Evolutionary conservation across 805 yeast species (phyloP).

Genomic region (Candida namnaoensis): DNA sequence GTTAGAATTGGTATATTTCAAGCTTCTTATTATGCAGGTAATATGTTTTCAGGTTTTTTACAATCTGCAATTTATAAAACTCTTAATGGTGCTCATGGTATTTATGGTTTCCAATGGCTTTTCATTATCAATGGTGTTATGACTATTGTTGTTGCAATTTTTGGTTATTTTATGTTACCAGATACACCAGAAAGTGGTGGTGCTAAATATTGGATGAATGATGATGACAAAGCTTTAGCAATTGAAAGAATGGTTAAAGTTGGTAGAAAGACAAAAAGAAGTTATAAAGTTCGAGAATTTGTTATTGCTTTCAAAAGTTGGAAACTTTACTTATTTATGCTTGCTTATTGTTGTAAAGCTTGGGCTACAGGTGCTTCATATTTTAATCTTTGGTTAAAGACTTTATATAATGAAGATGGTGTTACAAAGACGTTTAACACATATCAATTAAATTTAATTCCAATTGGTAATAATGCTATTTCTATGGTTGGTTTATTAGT

Average conservation of each 20-base stretch:
- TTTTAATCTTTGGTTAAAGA: slow-evolving; percentile 10
- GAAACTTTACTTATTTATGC: slow-evolving; percentile 8
- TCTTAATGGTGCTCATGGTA: slow-evolving; percentile 34
- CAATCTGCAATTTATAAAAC: slow-evolving; percentile 25
- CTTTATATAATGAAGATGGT: slow-evolving; percentile 8
- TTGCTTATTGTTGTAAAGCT: slow-evolving; percentile 6
- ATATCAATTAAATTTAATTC: slow-evolving; percentile 3
- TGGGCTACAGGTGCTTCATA: slow-evolving; percentile 3
- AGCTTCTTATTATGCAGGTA: slow-evolving; percentile 7
- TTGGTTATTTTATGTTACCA: slow-evolving; percentile 74
- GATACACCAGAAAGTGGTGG: slow-evolving; percentile 42
- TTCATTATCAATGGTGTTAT: slow-evolving; percentile 66
- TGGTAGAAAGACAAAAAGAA: slow-evolving; percentile 15
- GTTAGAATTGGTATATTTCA: slow-evolving; percentile 20
- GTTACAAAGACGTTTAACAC: neutral
- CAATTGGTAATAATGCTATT: slow-evolving; percentile 5
- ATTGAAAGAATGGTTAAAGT: slow-evolving; percentile 46
- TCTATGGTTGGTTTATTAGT: slow-evolving; percentile 2
- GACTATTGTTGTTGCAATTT: slow-evolving; percentile 50
- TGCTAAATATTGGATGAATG: slow-evolving; percentile 19
- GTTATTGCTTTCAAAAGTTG: slow-evolving; percentile 2
- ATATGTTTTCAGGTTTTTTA: slow-evolving; percentile 25
- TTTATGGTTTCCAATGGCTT: slow-evolving; percentile 78
- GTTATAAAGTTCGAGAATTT: slow-evolving; percentile 1
- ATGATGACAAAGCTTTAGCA: slow-evolving; percentile 49